Evolutionary conservation across 495 filamentous ascomycete genomes (phyloP), one percentile per base, ranked within the genome.

Genomic region (Acidiella bohemica): DNA sequence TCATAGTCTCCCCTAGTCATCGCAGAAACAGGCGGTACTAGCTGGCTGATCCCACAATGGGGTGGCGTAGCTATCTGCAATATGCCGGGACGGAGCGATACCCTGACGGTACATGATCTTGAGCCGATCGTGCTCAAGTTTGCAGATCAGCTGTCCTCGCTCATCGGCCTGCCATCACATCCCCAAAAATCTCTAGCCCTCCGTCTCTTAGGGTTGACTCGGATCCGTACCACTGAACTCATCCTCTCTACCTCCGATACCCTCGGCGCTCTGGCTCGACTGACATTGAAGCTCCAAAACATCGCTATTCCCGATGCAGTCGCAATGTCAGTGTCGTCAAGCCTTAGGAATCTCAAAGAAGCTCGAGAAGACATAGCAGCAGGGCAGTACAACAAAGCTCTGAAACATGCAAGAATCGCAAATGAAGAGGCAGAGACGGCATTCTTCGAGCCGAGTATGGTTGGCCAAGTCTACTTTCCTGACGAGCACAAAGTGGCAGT

Each of bases 391-490:
- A 67, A 70, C 14, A 69, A 68, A 1, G 80, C 79, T 0, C 65
- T 97, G 24, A 73, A 76, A 36, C 77, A 83, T 55, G 86, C 86
- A 1, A 68, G 80, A 7, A 76, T 87, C 12, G 92, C 92, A 4
- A 86, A 93, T 57, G 70, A 69, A 2, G 83, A 92, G 53, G 90
- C 85, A 0, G 92, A 97, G 61, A 78, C 78, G 36, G 90, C 86
- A 3, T 97, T 97, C 60, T 97, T 97, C 52, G 92, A 97, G 65
- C 93, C 92, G 60, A 92, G 81, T 53, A 97, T 97, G 90, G 90
- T 97, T 29, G 90, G 90, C 0, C 90, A 96, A 62, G 78, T 95
- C 46, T 95, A 82, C 72, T 97, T 84, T 59, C 90, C 90, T 1
- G 92, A 97, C 53, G 90, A 97, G 61, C 90, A 97, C 55, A 97